phyloP scores from a whole-genome alignment of 257 asterid species.

The Solanum peruvianum region DNA sequence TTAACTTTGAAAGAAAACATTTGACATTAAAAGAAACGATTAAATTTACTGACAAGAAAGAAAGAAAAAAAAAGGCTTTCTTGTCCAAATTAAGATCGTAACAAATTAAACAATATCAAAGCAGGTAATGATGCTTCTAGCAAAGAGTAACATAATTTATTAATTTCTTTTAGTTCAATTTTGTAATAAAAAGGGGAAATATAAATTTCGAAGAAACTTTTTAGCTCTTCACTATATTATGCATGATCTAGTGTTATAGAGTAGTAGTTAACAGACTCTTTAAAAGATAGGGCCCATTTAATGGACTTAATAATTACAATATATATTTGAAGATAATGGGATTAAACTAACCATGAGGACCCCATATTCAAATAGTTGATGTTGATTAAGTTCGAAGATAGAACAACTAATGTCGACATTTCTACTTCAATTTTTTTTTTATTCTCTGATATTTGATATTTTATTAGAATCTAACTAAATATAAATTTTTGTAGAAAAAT shows the following conservation, averaged over 20 bases:
- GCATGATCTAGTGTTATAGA: neutral
- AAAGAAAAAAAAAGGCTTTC: neutral
- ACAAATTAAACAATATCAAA: neutral
- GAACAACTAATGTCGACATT: neutral
- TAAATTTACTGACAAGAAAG: neutral
- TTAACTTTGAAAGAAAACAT: neutral
- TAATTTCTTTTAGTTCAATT: neutral
- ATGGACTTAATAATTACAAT: neutral
- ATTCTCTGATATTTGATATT: too few species aligned
- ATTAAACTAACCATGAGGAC: neutral
- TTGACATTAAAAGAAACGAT: too few species aligned
- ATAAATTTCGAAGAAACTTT: neutral
- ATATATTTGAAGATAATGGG: neutral
- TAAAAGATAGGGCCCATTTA: neutral
- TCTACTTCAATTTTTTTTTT: neutral
- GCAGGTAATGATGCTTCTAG: neutral
- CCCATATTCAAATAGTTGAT: neutral
- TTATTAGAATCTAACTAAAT: too few species aligned
- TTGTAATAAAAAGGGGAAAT: neutral
- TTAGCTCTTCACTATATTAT: neutral
- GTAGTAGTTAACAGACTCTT: neutral
- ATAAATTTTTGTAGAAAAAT: too few species aligned
- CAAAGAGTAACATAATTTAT: neutral
- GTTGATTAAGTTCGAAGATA: neutral
- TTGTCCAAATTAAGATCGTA: neutral